A percentile compares a stretch with the other conserved stretches of the same genome.
Conservation (phyloP, 495 filamentous ascomycete species). For the Penicillium antarcticum region DNA sequence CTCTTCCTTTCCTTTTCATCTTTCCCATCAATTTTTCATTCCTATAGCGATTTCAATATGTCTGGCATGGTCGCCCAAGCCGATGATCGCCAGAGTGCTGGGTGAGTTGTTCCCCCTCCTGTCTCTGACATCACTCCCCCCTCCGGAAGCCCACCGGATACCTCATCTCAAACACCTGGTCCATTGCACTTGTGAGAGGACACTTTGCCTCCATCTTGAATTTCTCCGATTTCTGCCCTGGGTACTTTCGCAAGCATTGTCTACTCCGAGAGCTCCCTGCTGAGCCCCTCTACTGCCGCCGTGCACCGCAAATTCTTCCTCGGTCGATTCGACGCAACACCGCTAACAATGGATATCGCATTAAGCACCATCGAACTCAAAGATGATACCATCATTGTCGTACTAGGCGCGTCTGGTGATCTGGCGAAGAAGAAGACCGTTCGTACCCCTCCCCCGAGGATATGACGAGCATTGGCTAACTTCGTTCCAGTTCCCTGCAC, state of each 20-base stretch:
- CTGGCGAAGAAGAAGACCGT: conserved; percentile 99
- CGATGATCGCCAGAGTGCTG: conserved; percentile 58
- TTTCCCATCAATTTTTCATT: conserved; percentile 11
- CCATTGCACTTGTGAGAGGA: background rate
- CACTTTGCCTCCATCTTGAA: background rate
- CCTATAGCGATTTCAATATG: conserved; percentile 44
- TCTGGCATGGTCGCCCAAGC: conserved; percentile 60
- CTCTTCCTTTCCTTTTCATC: conserved; percentile 8
- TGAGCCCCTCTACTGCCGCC: conserved; percentile 16
- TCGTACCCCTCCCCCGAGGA: conserved; percentile 30
- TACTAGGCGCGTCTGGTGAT: conserved; percentile 96
- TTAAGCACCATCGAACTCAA: conserved; percentile 85
- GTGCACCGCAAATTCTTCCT: conserved; percentile 15
- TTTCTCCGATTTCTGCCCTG: background rate
- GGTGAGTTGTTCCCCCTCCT: conserved; percentile 52
- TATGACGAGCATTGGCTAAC: conserved; percentile 23
- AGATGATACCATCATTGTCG: conserved; percentile 96
- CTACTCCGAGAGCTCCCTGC: conserved; percentile 10
- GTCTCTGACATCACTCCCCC: conserved; percentile 48
- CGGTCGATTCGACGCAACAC: background rate
- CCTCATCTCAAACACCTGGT: conserved; percentile 16
- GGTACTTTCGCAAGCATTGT: background rate
- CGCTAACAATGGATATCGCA: conserved; percentile 30
- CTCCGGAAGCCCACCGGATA: conserved; percentile 21
- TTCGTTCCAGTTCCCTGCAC: conserved; percentile 77